phyloP scores from a whole-genome alignment of 2,329 filamentous ascomycete genomes.

The Ceratocystis huliohia region DNA sequence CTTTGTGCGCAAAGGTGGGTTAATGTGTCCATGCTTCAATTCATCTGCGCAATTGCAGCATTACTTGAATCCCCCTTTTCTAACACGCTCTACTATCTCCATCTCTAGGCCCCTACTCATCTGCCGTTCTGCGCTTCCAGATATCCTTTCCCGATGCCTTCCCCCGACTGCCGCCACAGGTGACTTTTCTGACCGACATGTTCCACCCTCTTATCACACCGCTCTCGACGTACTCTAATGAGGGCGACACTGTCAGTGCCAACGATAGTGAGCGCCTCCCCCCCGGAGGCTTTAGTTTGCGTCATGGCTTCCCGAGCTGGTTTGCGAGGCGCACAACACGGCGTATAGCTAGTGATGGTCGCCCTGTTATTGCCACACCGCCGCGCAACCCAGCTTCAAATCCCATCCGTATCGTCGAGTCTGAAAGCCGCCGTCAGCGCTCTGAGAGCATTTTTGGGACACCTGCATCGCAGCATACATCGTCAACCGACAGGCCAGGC shows the following conservation, averaged over 20 bases:
- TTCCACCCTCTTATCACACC: conserved; percentile 91
- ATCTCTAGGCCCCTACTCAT: conserved; percentile 66
- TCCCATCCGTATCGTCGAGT: conserved; percentile 6
- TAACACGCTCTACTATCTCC: neutral
- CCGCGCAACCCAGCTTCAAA: conserved; percentile 13
- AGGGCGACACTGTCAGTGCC: conserved; percentile 61
- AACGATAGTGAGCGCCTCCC: conserved; percentile 72
- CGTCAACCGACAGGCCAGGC: conserved; percentile 26
- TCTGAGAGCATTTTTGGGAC: conserved; percentile 18
- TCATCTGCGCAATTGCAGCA: neutral
- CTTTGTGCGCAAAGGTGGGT: conserved; percentile 73
- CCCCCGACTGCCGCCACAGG: conserved; percentile 63
- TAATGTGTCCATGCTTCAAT: neutral
- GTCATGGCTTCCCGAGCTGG: conserved; percentile 85
- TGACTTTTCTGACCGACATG: conserved; percentile 83
- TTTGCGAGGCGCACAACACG: conserved; percentile 51
- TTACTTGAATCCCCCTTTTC: no score
- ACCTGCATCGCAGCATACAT: conserved; percentile 15
- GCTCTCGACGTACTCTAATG: conserved; percentile 79
- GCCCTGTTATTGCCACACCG: conserved; percentile 17
- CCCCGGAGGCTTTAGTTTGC: conserved; percentile 78
- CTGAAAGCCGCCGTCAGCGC: conserved; percentile 6
- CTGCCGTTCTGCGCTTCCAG: conserved; percentile 77
- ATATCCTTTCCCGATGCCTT: conserved; percentile 76
- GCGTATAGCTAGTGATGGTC: conserved; percentile 28